Conservation (phyloP, 2,329 filamentous ascomycete genomes). For the Cytospora piceicola region DNA sequence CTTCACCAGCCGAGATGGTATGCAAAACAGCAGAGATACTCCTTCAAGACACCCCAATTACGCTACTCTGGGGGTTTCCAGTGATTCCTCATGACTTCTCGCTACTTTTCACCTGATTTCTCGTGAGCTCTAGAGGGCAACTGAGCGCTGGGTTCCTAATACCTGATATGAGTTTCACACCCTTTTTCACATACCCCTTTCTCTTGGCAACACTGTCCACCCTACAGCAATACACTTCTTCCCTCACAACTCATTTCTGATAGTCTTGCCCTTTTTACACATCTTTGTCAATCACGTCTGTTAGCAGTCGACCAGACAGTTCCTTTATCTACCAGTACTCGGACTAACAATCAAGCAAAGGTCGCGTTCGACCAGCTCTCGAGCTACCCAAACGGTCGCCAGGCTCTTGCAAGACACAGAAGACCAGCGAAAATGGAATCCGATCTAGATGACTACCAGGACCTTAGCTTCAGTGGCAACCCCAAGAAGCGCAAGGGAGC, state of each 20-base stretch:
- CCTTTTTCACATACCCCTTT: not conserved
- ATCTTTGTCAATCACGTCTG: not conserved
- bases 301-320: not conserved
- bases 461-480: slow-evolving; percentile 19
- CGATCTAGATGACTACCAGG: slow-evolving; percentile 19
- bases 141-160: not conserved
- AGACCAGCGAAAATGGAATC: slow-evolving; percentile 31
- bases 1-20: slow-evolving; percentile 8
- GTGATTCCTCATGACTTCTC: not conserved
- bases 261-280: not conserved
- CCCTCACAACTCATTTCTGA: not conserved
- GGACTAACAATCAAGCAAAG: slow-evolving; percentile 31
- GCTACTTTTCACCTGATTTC: not conserved
- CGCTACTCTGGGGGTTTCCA: not conserved
- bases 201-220: not conserved
- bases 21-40: not conserved
- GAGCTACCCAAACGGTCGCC: slow-evolving; percentile 34
- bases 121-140: not conserved
- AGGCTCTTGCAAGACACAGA: slow-evolving; percentile 34
- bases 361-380: slow-evolving; percentile 38
- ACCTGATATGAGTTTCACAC: not conserved
- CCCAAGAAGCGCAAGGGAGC: slow-evolving; percentile 31
- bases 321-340: not conserved
- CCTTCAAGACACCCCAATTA: not conserved
- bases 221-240: not conserved